Evolutionary conservation across 352 stramenopile genomes (phyloP), one percentile per base, ranked within the genome.

Genomic region (Plasmopara muralis): DNA sequence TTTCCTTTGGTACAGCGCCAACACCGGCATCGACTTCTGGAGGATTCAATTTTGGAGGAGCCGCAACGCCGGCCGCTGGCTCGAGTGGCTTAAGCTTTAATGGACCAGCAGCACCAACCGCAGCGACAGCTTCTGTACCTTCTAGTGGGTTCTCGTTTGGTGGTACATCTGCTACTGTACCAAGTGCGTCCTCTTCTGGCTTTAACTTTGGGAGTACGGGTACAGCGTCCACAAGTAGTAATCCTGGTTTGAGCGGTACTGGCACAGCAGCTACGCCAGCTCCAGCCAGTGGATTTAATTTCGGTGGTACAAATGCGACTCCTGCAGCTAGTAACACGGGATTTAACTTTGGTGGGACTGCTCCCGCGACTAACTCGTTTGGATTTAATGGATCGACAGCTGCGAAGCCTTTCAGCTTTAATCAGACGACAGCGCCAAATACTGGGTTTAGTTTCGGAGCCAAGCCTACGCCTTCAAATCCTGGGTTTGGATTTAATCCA

Each of bases 91-190:
- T 70, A 29, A 50, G 28, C 41, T 67, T 68, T 37, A 57, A 58
- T 13, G 55, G 65, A 44, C 37, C 51, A 15, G 29, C 53, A 5
- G 45, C 56, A 29, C 16, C 53, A 8, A 51, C 67, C 2, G 47
- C 66, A 43, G 38, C 64, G 15, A 31, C 58, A 43, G 39, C 52
- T 4, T 65, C 68, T 9, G 46, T 53, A 1, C 29, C 66, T 0
- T 70, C 52, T 6, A 62, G 63, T 28, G 69, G 72, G 12, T 86
- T 86, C 31, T 76, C 66, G 4, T 88, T 88, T 66, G 74, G 77
- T 41, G 60, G 62, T 25, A 18, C 62, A 15, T 44, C 63, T 5
- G 60, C 62, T 28, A 55, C 63, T 5, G 47, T 58, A 6, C 49
- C 65, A 31, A 48, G 57, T 16, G 47, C 72, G n/a, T 41, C 60